Evolutionary conservation across 2,329 filamentous ascomycete genomes (phyloP), one percentile per base, ranked within the genome.

Genomic region (Sodiomyces alkalinus): DNA sequence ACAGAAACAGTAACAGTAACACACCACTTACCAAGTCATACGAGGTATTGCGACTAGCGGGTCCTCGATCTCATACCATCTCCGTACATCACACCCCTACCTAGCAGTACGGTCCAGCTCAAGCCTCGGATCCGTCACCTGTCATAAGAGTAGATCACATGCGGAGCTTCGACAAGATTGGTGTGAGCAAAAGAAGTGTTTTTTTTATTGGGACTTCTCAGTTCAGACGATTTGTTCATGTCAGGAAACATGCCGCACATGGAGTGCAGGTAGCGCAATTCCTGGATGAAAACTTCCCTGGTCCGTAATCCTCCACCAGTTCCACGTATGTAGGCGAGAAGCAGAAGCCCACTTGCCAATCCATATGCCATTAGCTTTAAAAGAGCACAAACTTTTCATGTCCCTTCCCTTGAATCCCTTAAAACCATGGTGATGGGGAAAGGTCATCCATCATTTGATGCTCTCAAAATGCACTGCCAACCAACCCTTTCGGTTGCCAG

Each of bases 201-300:
- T 53, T 53, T 55, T 51, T 45, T 47, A 42, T 51, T 43, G 42
- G 46, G 49, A 53, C 45, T 55, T 51, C 52, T 56, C 49, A 55
- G 51, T 56, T 47, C 49, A 41, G 46, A 49, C 45, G 50, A 48
- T 47, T 47, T 41, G 37, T 47, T 41, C 38, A 36, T 32, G 24
- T 27, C 27, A 31, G 46, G 44, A 46, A 44, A 43, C 41, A n/a
- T n/a, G n/a, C n/a, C n/a, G n/a, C n/a, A n/a, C 40, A 33, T 47
- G 39, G 45, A 34, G 35, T 39, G 41, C 41, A 44, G 23, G 14
- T 2, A 26, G 23, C 17, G 23, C 23, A n/a, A n/a, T n/a, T n/a
- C n/a, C n/a, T n/a, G n/a, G n/a, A n/a, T n/a, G n/a, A n/a, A n/a
- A n/a, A n/a, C n/a, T n/a, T n/a, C n/a, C n/a, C n/a, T n/a, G n/a